phyloP scores from a whole-genome alignment of 2,329 filamentous ascomycete genomes.

The Apiospora hydei region DNA sequence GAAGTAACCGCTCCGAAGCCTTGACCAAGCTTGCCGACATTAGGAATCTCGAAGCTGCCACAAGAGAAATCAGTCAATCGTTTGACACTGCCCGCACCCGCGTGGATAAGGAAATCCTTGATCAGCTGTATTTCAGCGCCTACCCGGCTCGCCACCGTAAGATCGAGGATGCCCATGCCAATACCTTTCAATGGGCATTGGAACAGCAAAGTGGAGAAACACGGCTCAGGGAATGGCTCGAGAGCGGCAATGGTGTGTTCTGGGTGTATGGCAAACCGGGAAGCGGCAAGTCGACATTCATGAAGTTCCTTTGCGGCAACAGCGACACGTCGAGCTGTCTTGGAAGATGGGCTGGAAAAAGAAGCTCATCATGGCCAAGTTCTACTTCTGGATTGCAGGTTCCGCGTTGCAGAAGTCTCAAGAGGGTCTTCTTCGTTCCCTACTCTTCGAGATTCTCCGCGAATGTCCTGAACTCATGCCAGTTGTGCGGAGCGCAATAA shows the following conservation, averaged over 20 bases:
- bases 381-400: slow-evolving; percentile 29
- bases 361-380: slow-evolving; percentile 21
- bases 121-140: not conserved
- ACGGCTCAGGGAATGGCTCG: slow-evolving; percentile 23
- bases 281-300: slow-evolving; percentile 27
- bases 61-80: not conserved
- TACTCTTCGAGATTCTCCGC: slow-evolving; percentile 24
- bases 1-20: not conserved
- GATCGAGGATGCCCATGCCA: not conserved
- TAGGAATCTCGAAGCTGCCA: not conserved
- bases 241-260: slow-evolving; percentile 18
- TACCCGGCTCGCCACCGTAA: not conserved
- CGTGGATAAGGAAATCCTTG: too few species aligned
- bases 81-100: not conserved
- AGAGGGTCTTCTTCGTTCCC: slow-evolving; percentile 25
- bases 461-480: slow-evolving; percentile 24
- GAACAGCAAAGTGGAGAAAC: too few species aligned
- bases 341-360: slow-evolving; percentile 24
- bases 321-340: not conserved
- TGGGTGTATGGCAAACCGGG: slow-evolving; percentile 28
- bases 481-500: not conserved
- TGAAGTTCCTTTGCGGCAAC: slow-evolving; percentile 27
- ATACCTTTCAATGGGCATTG: slow-evolving; percentile 1
- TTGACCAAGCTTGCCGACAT: not conserved
- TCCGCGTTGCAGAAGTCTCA: slow-evolving; percentile 24